These are phyloP conservation scores for Pyrenula aspistea DNA, from an alignment of 495 filamentous ascomycete genomes.

Conservation along the genomic window DNA sequence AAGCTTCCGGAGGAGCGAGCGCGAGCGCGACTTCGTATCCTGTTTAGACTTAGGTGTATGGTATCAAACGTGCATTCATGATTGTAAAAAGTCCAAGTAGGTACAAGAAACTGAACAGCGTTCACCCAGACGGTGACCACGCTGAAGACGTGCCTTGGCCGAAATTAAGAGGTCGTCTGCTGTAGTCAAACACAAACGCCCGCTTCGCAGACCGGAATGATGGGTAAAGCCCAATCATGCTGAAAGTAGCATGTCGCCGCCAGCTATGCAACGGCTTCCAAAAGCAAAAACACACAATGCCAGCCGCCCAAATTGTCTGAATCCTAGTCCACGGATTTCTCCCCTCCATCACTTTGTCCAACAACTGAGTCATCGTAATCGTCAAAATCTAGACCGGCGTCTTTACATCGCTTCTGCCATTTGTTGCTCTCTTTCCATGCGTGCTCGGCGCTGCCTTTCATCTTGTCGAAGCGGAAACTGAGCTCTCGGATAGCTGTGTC, in stretches of 20 bases:
- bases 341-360: neutral
- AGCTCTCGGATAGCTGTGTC: conserved; percentile 91
- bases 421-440: conserved; percentile 66
- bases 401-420: conserved; percentile 75
- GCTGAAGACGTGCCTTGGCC: neutral
- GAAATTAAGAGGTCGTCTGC: neutral
- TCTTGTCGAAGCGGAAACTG: conserved; percentile 74
- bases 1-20: no score
- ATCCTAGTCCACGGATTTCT: neutral
- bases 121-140: neutral
- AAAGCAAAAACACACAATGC: neutral
- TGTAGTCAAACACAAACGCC: neutral
- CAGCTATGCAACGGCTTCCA: neutral
- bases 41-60: no score
- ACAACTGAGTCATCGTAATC: conserved; percentile 29
- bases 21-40: no score
- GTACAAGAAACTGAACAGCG: neutral
- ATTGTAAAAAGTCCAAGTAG: neutral
- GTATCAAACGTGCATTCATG: neutral
- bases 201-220: neutral
- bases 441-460: conserved; percentile 66
- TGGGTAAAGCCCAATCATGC: neutral
- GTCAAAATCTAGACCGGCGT: conserved; percentile 53
- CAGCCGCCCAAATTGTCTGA: neutral
- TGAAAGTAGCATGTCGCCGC: neutral